phyloP scores from a whole-genome alignment of 2,329 filamentous ascomycete species.

The Pyricularia grisea region DNA sequence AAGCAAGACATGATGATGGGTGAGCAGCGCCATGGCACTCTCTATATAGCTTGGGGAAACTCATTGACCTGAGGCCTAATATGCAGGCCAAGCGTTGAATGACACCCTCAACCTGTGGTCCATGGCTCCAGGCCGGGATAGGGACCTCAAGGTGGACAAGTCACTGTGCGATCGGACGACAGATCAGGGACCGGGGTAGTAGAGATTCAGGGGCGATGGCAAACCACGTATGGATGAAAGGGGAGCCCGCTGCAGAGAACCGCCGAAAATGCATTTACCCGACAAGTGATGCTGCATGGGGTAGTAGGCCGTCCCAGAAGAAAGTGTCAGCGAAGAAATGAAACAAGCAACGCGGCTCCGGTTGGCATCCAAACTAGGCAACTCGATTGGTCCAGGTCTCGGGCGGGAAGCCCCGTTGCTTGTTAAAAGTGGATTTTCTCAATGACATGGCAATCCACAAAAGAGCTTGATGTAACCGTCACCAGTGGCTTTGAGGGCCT shows the following conservation, averaged over 20 bases:
- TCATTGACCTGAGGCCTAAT: not conserved
- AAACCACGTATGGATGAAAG: not conserved
- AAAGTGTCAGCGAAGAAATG: not conserved
- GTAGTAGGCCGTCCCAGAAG: not conserved
- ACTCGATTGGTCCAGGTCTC: not conserved
- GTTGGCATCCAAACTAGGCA: not conserved
- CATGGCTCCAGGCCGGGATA: not conserved
- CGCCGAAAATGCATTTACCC: not conserved
- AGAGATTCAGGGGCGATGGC: not conserved
- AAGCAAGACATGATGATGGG: not conserved
- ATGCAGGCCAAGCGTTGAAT: not conserved
- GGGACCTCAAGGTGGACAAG: not conserved
- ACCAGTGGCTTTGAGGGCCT: not conserved
- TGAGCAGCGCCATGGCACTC: not conserved
- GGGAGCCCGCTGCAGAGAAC: not conserved
- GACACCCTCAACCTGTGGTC: not conserved
- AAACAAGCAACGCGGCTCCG: not conserved
- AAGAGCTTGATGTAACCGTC: not conserved
- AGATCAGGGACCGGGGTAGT: not conserved
- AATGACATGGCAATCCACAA: not conserved
- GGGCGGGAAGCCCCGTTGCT: not conserved
- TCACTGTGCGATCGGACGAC: not conserved
- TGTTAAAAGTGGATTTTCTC: not conserved
- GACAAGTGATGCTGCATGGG: not conserved
- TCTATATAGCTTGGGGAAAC: not conserved